Evolutionary conservation across 495 filamentous ascomycete genomes (phyloP).

Genomic region (Lophiotrema nucula): DNA sequence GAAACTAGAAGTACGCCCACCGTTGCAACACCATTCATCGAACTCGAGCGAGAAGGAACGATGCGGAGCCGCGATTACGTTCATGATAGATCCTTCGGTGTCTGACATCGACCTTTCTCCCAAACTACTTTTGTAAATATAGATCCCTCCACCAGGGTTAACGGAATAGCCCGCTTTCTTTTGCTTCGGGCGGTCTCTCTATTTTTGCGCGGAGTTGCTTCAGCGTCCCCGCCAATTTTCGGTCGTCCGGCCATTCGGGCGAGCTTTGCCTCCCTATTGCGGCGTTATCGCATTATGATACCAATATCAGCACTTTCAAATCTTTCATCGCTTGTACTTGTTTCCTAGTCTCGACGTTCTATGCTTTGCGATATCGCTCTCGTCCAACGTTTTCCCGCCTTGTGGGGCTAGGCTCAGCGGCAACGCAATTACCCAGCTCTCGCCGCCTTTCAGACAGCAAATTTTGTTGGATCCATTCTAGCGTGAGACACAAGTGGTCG

Average conservation of each 20-base stretch:
- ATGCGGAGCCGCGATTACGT: too few relatives aligned
- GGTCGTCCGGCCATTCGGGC: neutral
- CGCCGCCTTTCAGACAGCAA: neutral
- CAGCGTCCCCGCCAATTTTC: neutral
- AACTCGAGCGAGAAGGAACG: too few relatives aligned
- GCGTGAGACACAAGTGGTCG: too few relatives aligned
- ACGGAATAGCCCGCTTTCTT: neutral
- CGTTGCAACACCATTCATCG: too few relatives aligned
- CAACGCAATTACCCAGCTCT: constrained; percentile 7
- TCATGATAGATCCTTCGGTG: too few relatives aligned
- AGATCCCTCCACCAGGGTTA: neutral
- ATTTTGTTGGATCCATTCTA: neutral
- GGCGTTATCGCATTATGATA: constrained; percentile 5
- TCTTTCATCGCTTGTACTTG: too few relatives aligned
- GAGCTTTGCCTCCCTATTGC: too few relatives aligned
- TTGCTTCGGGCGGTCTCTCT: neutral
- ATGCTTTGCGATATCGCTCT: neutral
- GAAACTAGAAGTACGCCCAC: too few relatives aligned
- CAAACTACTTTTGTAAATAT: constrained; percentile 2
- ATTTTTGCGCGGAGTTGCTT: neutral
- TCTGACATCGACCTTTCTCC: neutral
- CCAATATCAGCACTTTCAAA: constrained; percentile 1
- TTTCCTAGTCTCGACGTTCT: too few relatives aligned
- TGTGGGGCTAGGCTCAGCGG: constrained; percentile 6
- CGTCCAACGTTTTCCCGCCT: neutral